Percentiles rank a stretch among this genome's conserved stretches.
These are phyloP conservation scores for Ogataea ganodermae DNA, from an alignment of 805 yeast species.

Conservation along the genomic window DNA sequence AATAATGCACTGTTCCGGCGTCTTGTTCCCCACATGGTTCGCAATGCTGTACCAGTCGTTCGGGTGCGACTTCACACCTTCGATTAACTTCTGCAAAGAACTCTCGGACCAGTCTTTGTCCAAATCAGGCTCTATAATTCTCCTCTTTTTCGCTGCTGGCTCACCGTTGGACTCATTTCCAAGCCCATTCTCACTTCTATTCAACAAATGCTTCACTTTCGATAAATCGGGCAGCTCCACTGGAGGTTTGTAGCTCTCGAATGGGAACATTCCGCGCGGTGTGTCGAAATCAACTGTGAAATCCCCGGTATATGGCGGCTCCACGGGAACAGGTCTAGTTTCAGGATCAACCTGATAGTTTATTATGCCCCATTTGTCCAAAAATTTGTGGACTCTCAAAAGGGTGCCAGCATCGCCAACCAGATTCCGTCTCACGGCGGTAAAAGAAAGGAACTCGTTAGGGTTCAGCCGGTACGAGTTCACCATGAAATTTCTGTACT, in stretches of 20 bases:
- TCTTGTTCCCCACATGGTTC: conserved; percentile 61
- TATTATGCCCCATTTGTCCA: conserved; percentile 90
- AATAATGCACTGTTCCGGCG: conserved; percentile 77
- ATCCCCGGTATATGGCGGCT: conserved; percentile 75
- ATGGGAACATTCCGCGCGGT: conserved; percentile 90
- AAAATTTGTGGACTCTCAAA: conserved; percentile 78
- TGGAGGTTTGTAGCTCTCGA: conserved; percentile 75
- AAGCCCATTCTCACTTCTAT: conserved; percentile 11
- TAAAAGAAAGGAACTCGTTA: conserved; percentile 82
- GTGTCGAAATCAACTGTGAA: conserved; percentile 80
- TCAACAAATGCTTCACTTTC: conserved; percentile 28
- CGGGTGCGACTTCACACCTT: conserved; percentile 60
- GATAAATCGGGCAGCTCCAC: conserved; percentile 45
- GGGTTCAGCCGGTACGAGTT: conserved; percentile 88
- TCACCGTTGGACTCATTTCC: conserved; percentile 11
- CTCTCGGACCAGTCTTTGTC: conserved; percentile 63
- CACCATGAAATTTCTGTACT: conserved; percentile 85
- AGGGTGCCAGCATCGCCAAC: conserved; percentile 92
- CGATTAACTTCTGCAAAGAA: conserved; percentile 60
- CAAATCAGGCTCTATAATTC: conserved; percentile 38
- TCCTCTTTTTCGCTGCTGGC: conserved; percentile 26
- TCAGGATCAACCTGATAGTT: conserved; percentile 90
- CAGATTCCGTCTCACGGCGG: conserved; percentile 87
- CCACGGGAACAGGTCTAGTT: conserved; percentile 64
- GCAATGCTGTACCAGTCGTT: conserved; percentile 84